phyloP scores from a whole-genome alignment of 2,329 filamentous ascomycete species.

The Claviceps digitariae region DNA sequence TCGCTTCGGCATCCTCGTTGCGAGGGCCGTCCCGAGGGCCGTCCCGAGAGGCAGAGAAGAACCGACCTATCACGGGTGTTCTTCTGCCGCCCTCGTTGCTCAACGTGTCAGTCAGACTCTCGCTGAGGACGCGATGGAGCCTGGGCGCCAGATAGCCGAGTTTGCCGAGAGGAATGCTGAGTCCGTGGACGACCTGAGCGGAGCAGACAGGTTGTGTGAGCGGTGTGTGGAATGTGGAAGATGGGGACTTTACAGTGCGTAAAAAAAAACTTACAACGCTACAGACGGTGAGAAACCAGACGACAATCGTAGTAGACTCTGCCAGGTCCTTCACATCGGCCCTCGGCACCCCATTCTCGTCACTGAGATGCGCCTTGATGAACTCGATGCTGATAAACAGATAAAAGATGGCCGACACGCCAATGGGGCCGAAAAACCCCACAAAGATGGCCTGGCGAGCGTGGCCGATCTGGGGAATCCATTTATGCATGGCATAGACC shows the following conservation, averaged over 20 bases:
- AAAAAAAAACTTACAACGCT: conserved; percentile 51
- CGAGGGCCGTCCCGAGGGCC: too few relatives aligned
- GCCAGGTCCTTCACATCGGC: conserved; percentile 51
- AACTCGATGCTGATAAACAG: conserved; percentile 72
- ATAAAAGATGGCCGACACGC: conserved; percentile 83
- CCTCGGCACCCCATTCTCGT: conserved; percentile 45
- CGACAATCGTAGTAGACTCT: conserved; percentile 56
- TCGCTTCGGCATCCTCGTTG: not conserved
- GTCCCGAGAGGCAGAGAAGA: not conserved
- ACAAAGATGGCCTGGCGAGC: conserved; percentile 68
- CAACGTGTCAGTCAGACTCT: conserved; percentile 7
- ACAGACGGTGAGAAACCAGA: conserved; percentile 78
- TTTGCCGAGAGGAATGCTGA: conserved; percentile 68
- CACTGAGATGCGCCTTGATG: conserved; percentile 35
- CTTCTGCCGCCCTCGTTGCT: not conserved
- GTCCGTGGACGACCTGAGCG: conserved; percentile 55
- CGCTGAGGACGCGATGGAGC: conserved; percentile 25
- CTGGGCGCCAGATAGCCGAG: conserved; percentile 51
- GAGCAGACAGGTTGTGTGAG: not conserved
- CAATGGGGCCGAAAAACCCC: conserved; percentile 87
- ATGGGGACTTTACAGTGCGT: too few relatives aligned
- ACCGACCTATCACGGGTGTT: not conserved
- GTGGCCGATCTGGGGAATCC: conserved; percentile 67
- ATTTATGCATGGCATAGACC: conserved; percentile 57
- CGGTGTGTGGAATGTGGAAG: not conserved